Conservation (phyloP, 148 eudicot genomes). For the Chenopodium album region DNA sequence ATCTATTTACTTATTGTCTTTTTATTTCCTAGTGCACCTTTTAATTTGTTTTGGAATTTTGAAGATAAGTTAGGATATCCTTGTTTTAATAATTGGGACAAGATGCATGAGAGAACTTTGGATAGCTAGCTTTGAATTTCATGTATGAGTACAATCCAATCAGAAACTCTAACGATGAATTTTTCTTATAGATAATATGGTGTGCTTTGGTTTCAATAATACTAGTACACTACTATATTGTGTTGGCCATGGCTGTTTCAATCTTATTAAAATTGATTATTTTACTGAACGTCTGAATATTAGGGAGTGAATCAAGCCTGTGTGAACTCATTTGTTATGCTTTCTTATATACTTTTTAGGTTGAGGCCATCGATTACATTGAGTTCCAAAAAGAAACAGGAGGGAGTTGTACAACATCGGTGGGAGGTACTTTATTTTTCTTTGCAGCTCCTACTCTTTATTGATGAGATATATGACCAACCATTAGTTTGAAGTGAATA, state of each 20-base stretch:
- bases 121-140: background rate
- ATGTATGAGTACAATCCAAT: background rate
- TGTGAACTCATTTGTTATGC: constrained; percentile 12
- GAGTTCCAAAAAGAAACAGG: constrained; percentile 66
- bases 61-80: background rate
- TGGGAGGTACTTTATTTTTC: constrained; percentile 59
- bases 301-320: background rate
- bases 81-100: background rate
- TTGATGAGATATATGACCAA: background rate
- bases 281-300: background rate
- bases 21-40: too few relatives aligned
- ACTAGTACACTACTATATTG: background rate
- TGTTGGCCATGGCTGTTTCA: background rate
- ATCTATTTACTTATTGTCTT: background rate
- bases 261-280: background rate
- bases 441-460: background rate
- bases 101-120: background rate
- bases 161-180: background rate
- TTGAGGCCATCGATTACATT: constrained; percentile 56
- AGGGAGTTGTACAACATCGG: constrained; percentile 54
- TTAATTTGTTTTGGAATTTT: too few relatives aligned
- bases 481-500: background rate
- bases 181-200: background rate
- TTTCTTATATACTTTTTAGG: constrained; percentile 37
- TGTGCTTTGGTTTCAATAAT: background rate